A percentile compares a stretch with the other conserved stretches of the same genome.
Conservation (phyloP, 78 protist species). For the Planoprotostelium fungivorum region DNA sequence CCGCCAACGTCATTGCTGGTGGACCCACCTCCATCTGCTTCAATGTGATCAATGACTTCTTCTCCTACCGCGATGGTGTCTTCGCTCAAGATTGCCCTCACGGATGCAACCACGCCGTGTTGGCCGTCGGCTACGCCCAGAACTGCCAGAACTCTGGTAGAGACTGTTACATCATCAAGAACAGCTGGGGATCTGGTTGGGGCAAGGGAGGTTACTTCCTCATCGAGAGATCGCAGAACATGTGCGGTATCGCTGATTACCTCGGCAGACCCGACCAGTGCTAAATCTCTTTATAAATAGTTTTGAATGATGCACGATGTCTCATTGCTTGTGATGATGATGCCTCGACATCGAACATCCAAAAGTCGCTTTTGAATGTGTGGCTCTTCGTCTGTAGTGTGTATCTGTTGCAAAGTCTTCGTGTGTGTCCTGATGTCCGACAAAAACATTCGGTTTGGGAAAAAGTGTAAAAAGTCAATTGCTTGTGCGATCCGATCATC, state of each 20-base stretch:
- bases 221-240: conserved; percentile 3
- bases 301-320: no score
- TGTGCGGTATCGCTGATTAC: background rate
- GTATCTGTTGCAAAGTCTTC: no score
- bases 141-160: background rate
- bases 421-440: no score
- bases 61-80: background rate
- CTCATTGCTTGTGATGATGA: no score
- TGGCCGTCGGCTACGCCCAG: background rate
- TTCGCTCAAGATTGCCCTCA: background rate
- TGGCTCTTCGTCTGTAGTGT: no score
- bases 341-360: no score
- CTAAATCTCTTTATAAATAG: no score
- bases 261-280: background rate
- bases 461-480: no score
- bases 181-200: conserved; percentile 90
- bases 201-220: conserved; percentile 65
- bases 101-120: background rate
- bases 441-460: no score
- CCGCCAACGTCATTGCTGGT: background rate
- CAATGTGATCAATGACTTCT: background rate
- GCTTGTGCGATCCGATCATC: no score
- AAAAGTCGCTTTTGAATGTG: no score
- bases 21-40: background rate
- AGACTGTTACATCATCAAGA: conserved; percentile 85